These are phyloP conservation scores for Arthroderma sp. DNA, from an alignment of 2,329 filamentous ascomycete species.

Conservation along the genomic window DNA sequence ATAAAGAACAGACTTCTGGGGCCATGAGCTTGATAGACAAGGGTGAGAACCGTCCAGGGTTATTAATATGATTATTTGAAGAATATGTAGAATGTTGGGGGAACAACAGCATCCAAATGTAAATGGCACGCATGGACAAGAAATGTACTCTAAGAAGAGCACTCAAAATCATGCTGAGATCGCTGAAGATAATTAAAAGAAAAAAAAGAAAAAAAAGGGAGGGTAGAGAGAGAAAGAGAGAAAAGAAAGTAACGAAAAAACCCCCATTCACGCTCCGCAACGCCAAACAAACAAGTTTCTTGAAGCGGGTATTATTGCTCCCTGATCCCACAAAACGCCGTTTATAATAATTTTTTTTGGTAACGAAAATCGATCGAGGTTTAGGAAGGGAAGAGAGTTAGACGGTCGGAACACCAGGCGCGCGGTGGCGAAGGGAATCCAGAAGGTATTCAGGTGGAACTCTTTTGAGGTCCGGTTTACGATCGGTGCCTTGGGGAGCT, in stretches of 20 bases:
- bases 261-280: neutral
- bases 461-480: conserved; percentile 32
- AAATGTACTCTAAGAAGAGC: no score
- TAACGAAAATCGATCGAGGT: conserved; percentile 10
- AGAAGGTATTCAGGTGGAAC: conserved; percentile 36
- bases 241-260: conserved; percentile 12
- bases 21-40: no score
- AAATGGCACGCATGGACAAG: no score
- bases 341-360: conserved; percentile 13
- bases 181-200: conserved; percentile 4
- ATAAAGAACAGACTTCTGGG: no score
- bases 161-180: neutral
- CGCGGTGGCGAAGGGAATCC: conserved; percentile 25
- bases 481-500: conserved; percentile 34
- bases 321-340: conserved; percentile 15
- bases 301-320: conserved; percentile 23
- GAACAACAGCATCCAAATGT: no score
- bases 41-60: no score
- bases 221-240: conserved; percentile 1
- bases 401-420: conserved; percentile 23
- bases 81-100: no score
- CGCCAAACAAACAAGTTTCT: conserved; percentile 14
- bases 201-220: conserved; percentile 10
- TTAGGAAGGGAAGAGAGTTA: conserved; percentile 2
- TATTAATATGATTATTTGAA: no score